Base-by-base conservation (phyloP, 345 rosid genomes). In the Hibiscus mutabilis region DNA sequence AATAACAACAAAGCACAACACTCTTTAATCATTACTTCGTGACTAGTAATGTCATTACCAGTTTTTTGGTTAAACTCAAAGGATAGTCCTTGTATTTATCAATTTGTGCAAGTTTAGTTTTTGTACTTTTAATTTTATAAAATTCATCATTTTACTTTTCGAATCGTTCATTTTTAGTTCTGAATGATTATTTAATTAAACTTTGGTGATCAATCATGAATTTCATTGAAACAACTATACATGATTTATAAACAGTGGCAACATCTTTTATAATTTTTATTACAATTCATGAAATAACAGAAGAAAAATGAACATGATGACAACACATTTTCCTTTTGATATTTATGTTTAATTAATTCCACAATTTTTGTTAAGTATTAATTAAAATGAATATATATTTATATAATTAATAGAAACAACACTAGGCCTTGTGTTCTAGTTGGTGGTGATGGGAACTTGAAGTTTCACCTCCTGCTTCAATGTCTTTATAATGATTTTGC, bases 391-490 rank as follows among this genome's bases (percentile, higher is more conserved):
- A 4, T 16, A 67, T 46, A 16, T 25, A n/a, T n/a, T n/a, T n/a
- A n/a, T n/a, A 25, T 2, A 40, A 18, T 62, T 25, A 35, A 37
- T 16, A 8, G 66, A 47, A 13, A 37, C n/a, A 62, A 11, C n/a
- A 18, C 31, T 19, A 79, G 12, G 68, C 75, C 66, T 49, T 76
- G 53, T 68, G 49, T 64, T 72, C 65, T 40, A 63, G 73, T 35
- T 37, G 75, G 24, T 35, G 75, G 14, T 60, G 65, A 55, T 56
- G 42, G 40, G 79, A 60, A 53, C 29, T 71, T 16, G 75, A 66
- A 22, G 75, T 2, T 62, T 49, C 11, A 55, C 13, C 57, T 67
- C 53, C 65, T 42, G 14, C 64, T n/a, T 52, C 73, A 46, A 75
- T 19, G 2, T 59, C 44, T 31, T 69, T 73, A 31, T 58, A n/a